These are phyloP conservation scores for Abrus pulchellus DNA, from an alignment of 306 rosid species.

Conservation along the genomic window DNA sequence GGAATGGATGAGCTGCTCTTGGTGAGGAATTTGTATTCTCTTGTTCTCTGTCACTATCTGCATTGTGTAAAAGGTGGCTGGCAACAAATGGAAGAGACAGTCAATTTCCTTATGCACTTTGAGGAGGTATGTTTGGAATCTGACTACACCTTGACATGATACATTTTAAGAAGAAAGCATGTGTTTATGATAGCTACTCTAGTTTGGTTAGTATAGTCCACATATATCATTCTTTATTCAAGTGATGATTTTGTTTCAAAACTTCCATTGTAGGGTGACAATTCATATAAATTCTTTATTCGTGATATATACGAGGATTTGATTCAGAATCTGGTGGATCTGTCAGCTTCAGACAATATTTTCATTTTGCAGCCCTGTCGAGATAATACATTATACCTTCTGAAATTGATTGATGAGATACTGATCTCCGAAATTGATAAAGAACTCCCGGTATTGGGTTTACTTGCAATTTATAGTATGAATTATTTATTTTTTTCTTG, in stretches of 20 bases:
- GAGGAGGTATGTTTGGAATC: conserved; percentile 73
- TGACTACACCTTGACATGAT: conserved; percentile 26
- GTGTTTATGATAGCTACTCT: conserved; percentile 36
- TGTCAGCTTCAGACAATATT: conserved; percentile 80
- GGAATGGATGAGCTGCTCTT: conserved; percentile 66
- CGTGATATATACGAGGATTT: conserved; percentile 88
- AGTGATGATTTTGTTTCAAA: conserved; percentile 43
- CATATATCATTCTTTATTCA: conserved; percentile 12
- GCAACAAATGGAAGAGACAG: conserved; percentile 95
- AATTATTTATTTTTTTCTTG: conserved; percentile 24
- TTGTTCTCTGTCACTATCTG: conserved; percentile 83
- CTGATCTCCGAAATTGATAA: conserved; percentile 81
- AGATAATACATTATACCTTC: conserved; percentile 86
- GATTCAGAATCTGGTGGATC: conserved; percentile 70
- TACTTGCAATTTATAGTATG: conserved; percentile 36
- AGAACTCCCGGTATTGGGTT: conserved; percentile 81
- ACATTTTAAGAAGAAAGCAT: conserved; percentile 43
- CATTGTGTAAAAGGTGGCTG: conserved; percentile 94
- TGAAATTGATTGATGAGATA: conserved; percentile 89
- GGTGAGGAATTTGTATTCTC: conserved; percentile 77
- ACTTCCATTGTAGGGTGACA: conserved; percentile 64
- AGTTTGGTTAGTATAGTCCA: conserved; percentile 17
- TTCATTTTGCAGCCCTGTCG: conserved; percentile 90
- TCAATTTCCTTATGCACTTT: conserved; percentile 70
- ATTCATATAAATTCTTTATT: conserved; percentile 66